Evolutionary conservation across 2,329 filamentous ascomycete species (phyloP).

Genomic region (Madurella fahalii): DNA sequence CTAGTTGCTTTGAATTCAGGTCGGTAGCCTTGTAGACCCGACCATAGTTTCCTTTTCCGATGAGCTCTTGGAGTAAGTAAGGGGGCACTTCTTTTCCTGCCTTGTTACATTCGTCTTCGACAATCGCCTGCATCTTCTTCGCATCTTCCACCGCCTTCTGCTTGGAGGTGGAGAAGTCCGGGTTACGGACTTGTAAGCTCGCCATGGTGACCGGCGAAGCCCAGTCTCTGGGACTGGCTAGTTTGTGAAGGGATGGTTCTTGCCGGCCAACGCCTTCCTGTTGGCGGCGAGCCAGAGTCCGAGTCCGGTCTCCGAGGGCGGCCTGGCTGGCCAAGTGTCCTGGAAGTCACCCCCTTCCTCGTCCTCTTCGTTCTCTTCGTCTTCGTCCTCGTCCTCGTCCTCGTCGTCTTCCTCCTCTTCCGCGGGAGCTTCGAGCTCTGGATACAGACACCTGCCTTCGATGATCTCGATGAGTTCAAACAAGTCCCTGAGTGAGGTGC

Average conservation of each 20-base stretch:
- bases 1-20: conserved; percentile 41
- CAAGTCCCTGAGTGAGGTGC: too few species aligned
- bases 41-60: conserved; percentile 65
- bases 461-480: too few species aligned
- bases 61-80: conserved; percentile 61
- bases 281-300: not conserved
- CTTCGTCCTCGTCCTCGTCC: too few species aligned
- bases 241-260: not conserved
- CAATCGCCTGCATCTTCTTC: conserved; percentile 55
- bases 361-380: too few species aligned
- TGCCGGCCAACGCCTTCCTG: not conserved
- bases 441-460: too few species aligned
- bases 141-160: conserved; percentile 60
- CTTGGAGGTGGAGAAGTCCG: conserved; percentile 30
- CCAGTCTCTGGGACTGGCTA: conserved; percentile 2
- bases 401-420: too few species aligned
- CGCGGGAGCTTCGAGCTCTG: too few species aligned
- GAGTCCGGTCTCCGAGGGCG: not conserved
- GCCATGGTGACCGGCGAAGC: conserved; percentile 27
- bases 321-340: too few species aligned
- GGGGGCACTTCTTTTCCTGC: conserved; percentile 53
- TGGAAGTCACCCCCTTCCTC: too few species aligned
- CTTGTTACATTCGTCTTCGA: conserved; percentile 55
- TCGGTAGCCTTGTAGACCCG: conserved; percentile 60
- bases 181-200: conserved; percentile 30